phyloP scores from a whole-genome alignment of 2,329 filamentous ascomycete genomes.

The Verticillium dahliae region DNA sequence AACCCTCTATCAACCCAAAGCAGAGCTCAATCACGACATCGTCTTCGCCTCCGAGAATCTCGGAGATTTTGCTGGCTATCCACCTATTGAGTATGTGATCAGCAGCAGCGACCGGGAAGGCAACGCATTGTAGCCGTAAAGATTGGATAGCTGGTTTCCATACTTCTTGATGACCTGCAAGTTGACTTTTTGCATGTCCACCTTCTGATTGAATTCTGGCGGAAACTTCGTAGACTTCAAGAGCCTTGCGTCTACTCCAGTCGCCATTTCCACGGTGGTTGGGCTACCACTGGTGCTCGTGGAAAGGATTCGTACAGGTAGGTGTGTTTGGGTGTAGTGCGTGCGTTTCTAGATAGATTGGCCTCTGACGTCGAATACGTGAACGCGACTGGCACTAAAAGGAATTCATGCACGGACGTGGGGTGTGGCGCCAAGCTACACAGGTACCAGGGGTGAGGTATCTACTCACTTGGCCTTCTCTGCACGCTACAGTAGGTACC shows the following conservation, averaged over 20 bases:
- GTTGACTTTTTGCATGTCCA: conserved; percentile 97
- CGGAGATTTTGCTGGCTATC: conserved; percentile 83
- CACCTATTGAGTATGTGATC: conserved; percentile 51
- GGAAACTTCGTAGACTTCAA: conserved; percentile 91
- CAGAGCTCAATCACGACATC: conserved; percentile 90
- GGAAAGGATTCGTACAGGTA: not conserved
- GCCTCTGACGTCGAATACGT: not conserved
- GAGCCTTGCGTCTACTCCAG: conserved; percentile 81
- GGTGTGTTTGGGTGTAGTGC: not conserved
- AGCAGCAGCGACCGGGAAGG: not conserved
- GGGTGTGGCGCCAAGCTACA: not conserved
- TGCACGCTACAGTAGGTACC: too few species aligned
- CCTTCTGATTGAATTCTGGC: conserved; percentile 86
- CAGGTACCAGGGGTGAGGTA: too few species aligned
- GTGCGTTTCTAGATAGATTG: not conserved
- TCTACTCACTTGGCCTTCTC: too few species aligned
- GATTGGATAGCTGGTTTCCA: too few species aligned
- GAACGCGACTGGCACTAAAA: not conserved
- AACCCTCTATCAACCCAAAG: conserved; percentile 63
- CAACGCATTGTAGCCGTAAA: not conserved
- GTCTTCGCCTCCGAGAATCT: conserved; percentile 87
- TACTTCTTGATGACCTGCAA: conserved; percentile 96
- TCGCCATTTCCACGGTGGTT: conserved; percentile 54
- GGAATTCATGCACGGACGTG: not conserved
- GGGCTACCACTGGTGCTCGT: not conserved